Base-by-base conservation (phyloP, 2,329 filamentous ascomycete genomes). In the Fusarium nematophilum region DNA sequence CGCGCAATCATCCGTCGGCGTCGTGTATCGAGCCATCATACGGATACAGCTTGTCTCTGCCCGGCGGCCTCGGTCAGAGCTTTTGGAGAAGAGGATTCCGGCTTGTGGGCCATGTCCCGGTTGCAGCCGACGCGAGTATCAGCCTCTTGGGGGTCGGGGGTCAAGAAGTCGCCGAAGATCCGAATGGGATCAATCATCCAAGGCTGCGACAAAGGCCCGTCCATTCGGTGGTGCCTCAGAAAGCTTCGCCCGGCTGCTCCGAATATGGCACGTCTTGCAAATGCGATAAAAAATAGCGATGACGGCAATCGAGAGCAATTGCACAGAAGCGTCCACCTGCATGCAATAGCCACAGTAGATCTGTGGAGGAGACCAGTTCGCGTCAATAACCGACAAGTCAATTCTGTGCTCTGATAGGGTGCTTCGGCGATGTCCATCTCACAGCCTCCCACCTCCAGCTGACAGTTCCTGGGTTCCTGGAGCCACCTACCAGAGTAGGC, bases 361-460 rank as follows among this genome's bases (percentile, higher is more conserved):
- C 58, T 52, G 36, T 46, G 53, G 37, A 56, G 53, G 44, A 58
- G 56, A 50, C 58, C 56, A 49, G 54, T 64, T 66, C 66, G 53
- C 52, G 60, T 55, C 62, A 66, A 59, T 43, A 51, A 39, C 46
- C 52, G 11, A 62, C 36, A 59, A 53, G 33, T 46, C 54, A 52
- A 62, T 47, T 57, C 53, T 56, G 38, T n/a, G 18, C 49, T 43
- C 56, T 67, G 63, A 69, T 69, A 65, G 66, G 66, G n/a, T 44
- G 42, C 48, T 25, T 66, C 52, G 49, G 60, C 11, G 18, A 57
- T 52, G 46, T 25, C 60, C 64, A 64, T 59, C 33, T 66, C 58
- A 67, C 57, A 63, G 58, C 65, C 65, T 63, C 57, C 56, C 48
- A 44, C 31, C 53, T 68, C 46, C 49, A 64, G 63, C 63, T 68